A percentile compares a stretch with the other conserved stretches of the same genome.
Conservation (phyloP, 768 basidiomycete species). For the Suillus ampliporus region DNA sequence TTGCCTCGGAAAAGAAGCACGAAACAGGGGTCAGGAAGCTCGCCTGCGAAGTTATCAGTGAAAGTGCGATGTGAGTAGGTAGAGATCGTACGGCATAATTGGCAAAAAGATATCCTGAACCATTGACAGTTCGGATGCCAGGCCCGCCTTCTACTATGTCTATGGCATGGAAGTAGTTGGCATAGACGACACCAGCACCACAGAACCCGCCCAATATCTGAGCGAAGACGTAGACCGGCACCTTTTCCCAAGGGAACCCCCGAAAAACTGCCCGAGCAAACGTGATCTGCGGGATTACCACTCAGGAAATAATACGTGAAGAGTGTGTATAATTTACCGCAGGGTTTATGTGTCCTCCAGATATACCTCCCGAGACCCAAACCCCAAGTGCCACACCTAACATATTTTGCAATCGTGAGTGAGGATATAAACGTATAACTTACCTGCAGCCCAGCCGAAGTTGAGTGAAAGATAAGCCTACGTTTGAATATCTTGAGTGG, state of each 20-base stretch:
- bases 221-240: conserved; percentile 68
- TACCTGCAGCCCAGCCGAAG: conserved; percentile 40
- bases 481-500: neutral
- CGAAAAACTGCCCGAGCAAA: conserved; percentile 71
- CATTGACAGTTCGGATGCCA: conserved; percentile 57
- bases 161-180: conserved; percentile 71
- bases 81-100: conserved; percentile 59
- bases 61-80: conserved; percentile 9
- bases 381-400: conserved; percentile 66
- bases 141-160: conserved; percentile 63
- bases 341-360: conserved; percentile 80
- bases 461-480: conserved; percentile 32
- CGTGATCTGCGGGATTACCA: conserved; percentile 58
- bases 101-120: conserved; percentile 62
- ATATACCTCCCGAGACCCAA: conserved; percentile 69
- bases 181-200: conserved; percentile 64
- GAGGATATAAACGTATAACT: neutral
- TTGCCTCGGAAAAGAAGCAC: conserved; percentile 52
- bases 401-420: neutral
- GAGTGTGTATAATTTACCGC: conserved; percentile 47
- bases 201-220: conserved; percentile 66
- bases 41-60: conserved; percentile 33
- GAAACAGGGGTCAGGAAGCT: conserved; percentile 49
- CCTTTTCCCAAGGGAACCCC: conserved; percentile 81
- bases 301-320: neutral